Conservation (phyloP, 2,329 filamentous ascomycete species). For the Colletotrichum siamense region DNA sequence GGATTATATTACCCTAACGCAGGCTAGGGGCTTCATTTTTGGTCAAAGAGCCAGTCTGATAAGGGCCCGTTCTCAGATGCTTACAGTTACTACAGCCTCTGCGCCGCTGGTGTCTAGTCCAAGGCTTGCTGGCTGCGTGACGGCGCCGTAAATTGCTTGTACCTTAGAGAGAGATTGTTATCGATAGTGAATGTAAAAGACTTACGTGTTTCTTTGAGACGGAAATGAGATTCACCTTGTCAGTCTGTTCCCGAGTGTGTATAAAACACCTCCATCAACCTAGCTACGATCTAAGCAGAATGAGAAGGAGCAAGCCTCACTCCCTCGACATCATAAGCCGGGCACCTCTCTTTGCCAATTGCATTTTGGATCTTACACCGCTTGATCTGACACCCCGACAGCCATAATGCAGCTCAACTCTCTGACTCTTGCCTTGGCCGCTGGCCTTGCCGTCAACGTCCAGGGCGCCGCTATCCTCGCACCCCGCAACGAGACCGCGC, state of each 20-base stretch:
- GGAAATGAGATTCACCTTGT: background rate
- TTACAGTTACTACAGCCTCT: background rate
- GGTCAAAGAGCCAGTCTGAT: background rate
- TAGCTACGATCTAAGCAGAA: background rate
- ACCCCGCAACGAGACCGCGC: background rate
- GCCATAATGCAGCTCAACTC: background rate
- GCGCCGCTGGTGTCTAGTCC: background rate
- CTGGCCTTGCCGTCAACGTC: background rate
- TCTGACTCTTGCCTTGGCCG: background rate
- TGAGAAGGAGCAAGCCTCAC: background rate
- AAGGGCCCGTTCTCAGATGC: background rate
- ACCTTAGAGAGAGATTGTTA: background rate
- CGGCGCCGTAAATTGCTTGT: background rate
- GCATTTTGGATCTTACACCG: background rate
- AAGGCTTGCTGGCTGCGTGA: background rate
- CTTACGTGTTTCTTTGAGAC: background rate
- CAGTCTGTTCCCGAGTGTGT: background rate
- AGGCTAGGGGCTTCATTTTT: background rate
- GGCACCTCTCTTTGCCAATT: background rate
- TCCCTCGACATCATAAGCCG: background rate
- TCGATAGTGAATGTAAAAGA: background rate
- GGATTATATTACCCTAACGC: accelerated
- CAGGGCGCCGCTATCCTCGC: background rate
- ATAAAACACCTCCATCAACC: background rate
- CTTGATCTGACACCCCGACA: background rate